Evolutionary conservation across 1,284 basidiomycete species (phyloP).

Genomic region (Grifola frondosa): DNA sequence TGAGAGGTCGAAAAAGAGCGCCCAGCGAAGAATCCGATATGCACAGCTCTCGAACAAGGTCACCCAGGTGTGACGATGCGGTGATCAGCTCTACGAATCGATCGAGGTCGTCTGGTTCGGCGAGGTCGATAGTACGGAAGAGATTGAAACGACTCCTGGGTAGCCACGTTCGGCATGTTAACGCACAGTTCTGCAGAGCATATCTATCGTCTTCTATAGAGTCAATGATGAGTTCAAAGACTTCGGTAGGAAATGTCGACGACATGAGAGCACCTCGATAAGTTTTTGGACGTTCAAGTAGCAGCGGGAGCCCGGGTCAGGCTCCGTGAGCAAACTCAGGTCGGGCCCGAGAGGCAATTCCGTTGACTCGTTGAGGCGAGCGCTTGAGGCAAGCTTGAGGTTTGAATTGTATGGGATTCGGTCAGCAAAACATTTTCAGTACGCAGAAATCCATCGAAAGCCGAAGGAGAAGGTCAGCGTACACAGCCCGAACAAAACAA

Average conservation of each 20-base stretch:
- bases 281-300: too few species aligned
- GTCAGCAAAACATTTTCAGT: too few species aligned
- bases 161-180: conserved; percentile 19
- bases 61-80: conserved; percentile 9
- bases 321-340: too few species aligned
- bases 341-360: too few species aligned
- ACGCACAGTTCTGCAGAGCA: conserved; percentile 11
- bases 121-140: conserved; percentile 15
- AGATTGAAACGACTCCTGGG: conserved; percentile 19
- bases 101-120: conserved; percentile 8
- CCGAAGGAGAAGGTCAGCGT: too few species aligned
- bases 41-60: conserved; percentile 13
- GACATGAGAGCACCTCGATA: too few species aligned
- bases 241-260: conserved; percentile 20
- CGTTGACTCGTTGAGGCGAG: too few species aligned
- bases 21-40: conserved; percentile 16
- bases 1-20: conserved; percentile 12
- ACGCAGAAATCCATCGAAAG: too few species aligned
- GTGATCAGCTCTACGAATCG: conserved; percentile 9
- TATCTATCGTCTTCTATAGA: conserved; percentile 13
- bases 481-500: too few species aligned
- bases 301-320: too few species aligned
- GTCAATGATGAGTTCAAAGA: conserved; percentile 21
- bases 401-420: too few species aligned
- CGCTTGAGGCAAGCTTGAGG: too few species aligned